Percentiles rank a stretch among this genome's conserved stretches.
These are phyloP conservation scores for Kwoniella europaea DNA, from an alignment of 768 basidiomycete genomes.

Conservation along the genomic window DNA sequence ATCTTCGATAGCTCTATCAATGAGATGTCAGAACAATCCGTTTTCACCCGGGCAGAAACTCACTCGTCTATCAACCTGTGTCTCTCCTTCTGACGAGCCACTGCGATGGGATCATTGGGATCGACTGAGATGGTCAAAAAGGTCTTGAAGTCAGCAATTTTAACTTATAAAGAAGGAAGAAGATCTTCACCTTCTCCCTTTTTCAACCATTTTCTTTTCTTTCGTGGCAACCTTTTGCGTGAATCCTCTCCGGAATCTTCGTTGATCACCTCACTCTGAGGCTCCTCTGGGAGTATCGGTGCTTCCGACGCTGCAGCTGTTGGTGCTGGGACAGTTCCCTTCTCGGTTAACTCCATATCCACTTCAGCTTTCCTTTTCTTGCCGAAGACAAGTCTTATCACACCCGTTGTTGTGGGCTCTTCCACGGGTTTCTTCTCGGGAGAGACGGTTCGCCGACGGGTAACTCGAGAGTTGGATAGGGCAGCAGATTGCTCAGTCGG, in stretches of 20 bases:
- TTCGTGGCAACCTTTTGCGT: constrained; percentile 30
- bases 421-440: constrained; percentile 9
- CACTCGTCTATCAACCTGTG: constrained; percentile 50
- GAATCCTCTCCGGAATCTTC: constrained; percentile 5
- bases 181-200: constrained; percentile 39
- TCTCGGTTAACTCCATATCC: not conserved
- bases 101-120: constrained; percentile 46
- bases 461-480: not conserved
- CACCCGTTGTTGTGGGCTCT: constrained; percentile 7
- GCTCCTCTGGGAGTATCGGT: not conserved
- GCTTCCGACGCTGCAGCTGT: not conserved
- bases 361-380: constrained; percentile 25
- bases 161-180: not conserved
- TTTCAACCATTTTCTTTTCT: constrained; percentile 43
- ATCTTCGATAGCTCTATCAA: constrained; percentile 37
- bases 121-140: constrained; percentile 36
- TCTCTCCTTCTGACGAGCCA: constrained; percentile 40
- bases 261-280: not conserved
- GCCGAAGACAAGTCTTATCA: constrained; percentile 21
- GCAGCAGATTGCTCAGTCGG: too few relatives aligned
- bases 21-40: not conserved
- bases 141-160: not conserved
- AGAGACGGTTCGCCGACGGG: not conserved
- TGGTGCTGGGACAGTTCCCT: constrained; percentile 4
- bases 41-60: not conserved